Conservation (phyloP, 2,329 filamentous ascomycete species). For the Claviceps humidiphila region DNA sequence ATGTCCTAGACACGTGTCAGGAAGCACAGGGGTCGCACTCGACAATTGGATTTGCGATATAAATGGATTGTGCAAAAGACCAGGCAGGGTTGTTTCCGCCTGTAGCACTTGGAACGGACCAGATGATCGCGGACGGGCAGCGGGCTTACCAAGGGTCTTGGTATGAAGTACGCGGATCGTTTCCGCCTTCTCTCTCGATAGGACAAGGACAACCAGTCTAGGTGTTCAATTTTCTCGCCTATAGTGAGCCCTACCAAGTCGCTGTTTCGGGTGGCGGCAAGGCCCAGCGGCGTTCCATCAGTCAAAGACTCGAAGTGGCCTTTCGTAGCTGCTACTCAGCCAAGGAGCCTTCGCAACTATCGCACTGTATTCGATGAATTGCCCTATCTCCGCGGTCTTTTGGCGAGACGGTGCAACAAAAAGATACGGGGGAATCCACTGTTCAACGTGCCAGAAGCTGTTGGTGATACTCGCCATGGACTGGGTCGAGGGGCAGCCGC, state of each 20-base stretch:
- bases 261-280: conserved; percentile 8
- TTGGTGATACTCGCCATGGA: conserved; percentile 36
- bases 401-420: conserved; percentile 27
- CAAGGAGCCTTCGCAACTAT: conserved; percentile 27
- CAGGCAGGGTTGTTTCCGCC: too few relatives aligned
- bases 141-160: conserved; percentile 4
- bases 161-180: background rate
- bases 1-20: too few relatives aligned
- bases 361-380: conserved; percentile 28
- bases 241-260: conserved; percentile 9
- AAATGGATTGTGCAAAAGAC: too few relatives aligned
- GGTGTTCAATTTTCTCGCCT: conserved; percentile 15
- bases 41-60: too few relatives aligned
- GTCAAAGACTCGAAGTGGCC: conserved; percentile 32
- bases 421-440: conserved; percentile 35
- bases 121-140: conserved; percentile 9
- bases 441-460: conserved; percentile 35
- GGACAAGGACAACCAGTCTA: conserved; percentile 18
- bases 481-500: conserved; percentile 33
- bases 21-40: too few relatives aligned
- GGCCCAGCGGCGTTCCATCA: conserved; percentile 29
- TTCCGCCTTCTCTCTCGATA: conserved; percentile 9
- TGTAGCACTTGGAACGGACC: too few relatives aligned
- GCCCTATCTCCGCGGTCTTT: conserved; percentile 24
- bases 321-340: conserved; percentile 32